Conservation (phyloP, 306 rosid species). For the Senna tora region DNA sequence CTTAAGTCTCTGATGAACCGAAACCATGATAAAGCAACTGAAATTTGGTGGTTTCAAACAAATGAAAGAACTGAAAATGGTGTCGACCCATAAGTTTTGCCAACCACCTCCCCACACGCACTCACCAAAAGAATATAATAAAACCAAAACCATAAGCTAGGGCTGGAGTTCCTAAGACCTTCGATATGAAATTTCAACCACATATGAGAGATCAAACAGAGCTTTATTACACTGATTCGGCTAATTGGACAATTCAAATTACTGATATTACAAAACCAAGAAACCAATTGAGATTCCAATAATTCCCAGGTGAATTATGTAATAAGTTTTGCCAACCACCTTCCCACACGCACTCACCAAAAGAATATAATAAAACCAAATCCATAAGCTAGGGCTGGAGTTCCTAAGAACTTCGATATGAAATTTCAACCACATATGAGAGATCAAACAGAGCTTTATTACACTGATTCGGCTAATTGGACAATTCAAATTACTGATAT, state of each 20-base stretch:
- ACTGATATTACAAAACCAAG: conserved; percentile 4
- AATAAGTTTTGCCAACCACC: no score
- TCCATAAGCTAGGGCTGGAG: neutral
- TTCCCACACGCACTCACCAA: no score
- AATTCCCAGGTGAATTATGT: neutral
- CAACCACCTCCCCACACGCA: neutral
- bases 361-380: no score
- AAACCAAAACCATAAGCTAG: neutral
- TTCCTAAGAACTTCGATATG: neutral
- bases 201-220: neutral
- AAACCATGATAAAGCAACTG: neutral
- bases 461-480: conserved; percentile 2
- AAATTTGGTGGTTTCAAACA: neutral
- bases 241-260: conserved; percentile 21
- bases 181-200: neutral
- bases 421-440: neutral
- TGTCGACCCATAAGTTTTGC: neutral
- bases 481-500: conserved; percentile 19
- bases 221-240: neutral
- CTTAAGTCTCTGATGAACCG: neutral
- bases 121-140: neutral
- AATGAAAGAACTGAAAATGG: neutral
- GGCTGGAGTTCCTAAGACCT: neutral
- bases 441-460: neutral
- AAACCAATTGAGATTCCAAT: neutral